Conservation (phyloP, 108 stramenopile genomes). For the Nannochloropsis gaditana region DNA sequence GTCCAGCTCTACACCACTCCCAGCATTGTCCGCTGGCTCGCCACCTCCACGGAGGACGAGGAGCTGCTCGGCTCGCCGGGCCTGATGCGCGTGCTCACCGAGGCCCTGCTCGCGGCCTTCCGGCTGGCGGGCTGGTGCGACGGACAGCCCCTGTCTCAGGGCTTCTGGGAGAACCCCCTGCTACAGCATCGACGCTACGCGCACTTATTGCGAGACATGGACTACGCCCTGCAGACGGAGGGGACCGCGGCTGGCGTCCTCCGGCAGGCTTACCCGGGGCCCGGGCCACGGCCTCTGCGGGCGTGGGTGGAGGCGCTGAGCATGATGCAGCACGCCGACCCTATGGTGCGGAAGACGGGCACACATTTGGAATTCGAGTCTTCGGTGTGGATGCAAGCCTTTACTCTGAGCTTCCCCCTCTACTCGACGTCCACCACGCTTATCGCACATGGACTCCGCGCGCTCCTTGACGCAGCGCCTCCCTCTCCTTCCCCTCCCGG, state of each 20-base stretch:
- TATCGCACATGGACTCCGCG: neutral
- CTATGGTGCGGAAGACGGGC: neutral
- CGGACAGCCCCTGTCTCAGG: neutral
- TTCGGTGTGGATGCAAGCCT: neutral
- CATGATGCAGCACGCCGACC: neutral
- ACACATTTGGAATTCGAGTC: constrained; percentile 1
- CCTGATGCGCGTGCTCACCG: neutral
- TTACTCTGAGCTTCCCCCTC: constrained; percentile 3
- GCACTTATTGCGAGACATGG: neutral
- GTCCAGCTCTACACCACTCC: constrained; percentile 50
- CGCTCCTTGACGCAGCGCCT: neutral
- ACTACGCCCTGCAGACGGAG: neutral
- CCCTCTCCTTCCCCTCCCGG: neutral
- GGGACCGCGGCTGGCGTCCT: neutral
- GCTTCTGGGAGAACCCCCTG: neutral
- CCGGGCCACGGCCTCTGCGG: neutral
- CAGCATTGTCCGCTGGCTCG: constrained; percentile 25
- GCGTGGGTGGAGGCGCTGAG: constrained; percentile 7
- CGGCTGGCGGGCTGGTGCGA: neutral
- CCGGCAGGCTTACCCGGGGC: neutral
- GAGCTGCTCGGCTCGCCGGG: neutral
- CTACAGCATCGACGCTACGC: constrained; percentile 5
- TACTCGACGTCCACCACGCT: neutral
- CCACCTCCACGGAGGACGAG: neutral
- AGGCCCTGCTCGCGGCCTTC: neutral